Evolutionary conservation across 1,284 basidiomycete genomes (phyloP), one percentile per base, ranked within the genome.

Genomic region (Kwoniella shivajii): DNA sequence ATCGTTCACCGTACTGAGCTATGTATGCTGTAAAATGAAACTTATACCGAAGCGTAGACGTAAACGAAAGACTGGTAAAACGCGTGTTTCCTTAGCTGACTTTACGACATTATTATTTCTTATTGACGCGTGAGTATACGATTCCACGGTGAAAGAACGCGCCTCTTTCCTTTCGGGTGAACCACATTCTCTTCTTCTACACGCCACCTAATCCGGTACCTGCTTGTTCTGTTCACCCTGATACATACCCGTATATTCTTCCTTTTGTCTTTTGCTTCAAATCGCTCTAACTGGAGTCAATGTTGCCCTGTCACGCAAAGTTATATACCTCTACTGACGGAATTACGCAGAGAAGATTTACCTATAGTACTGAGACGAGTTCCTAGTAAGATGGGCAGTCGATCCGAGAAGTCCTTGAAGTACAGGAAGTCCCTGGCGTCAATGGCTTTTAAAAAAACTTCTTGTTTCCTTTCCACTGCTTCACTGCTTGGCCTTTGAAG

Each of bases 131-230:
- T n/a, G n/a, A n/a, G n/a, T n/a, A n/a, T n/a, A n/a, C n/a, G n/a
- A n/a, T n/a, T n/a, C 34, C n/a, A 36, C n/a, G 34, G 34, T n/a
- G 6, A 6, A 49, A 45, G 43, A 34, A 53, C 51, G 51, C 51
- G 51, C 51, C 51, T 37, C 51, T 53, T 52, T 45, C 51, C 42
- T 18, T 53, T 46, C 51, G 51, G 51, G 51, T 53, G 43, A 53
- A 53, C 48, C 38, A 27, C 33, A 13, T 5, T 22, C 34, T 41
- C 16, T 49, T 31, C n/a, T n/a, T n/a, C n/a, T 33, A 22, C 36
- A 27, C 46, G 33, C 31, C 36, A 34, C 36, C 26, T 26, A 41
- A 30, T 50, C 11, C 33, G 4, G 22, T 22, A n/a, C 24, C n/a
- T 38, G 27, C 26, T 38, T 50, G 39, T 37, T 42, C 27, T 26